phyloP scores from a whole-genome alignment of 495 filamentous ascomycete species.

The Acidomyces sp. region DNA sequence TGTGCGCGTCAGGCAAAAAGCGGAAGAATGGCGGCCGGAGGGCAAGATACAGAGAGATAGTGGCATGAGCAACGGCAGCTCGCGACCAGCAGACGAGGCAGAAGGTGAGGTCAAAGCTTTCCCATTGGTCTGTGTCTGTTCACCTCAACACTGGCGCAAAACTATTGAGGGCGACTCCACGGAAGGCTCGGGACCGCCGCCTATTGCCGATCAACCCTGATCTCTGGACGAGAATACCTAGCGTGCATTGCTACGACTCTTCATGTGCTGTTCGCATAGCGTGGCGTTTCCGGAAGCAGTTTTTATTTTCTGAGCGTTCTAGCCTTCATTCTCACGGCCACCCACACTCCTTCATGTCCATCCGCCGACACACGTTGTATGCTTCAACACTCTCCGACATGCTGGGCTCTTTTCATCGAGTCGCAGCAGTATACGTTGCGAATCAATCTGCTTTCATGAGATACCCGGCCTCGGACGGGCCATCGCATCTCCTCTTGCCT shows the following conservation, averaged over 20 bases:
- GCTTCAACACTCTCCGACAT: too few relatives aligned
- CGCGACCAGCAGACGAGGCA: slow-evolving; percentile 48
- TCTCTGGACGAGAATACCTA: background rate
- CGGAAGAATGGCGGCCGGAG: slow-evolving; percentile 75
- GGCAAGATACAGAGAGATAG: slow-evolving; percentile 75
- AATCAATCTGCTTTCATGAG: too few relatives aligned
- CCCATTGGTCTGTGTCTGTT: slow-evolving; percentile 82
- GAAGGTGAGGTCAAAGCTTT: slow-evolving; percentile 94
- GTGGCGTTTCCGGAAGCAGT: slow-evolving; percentile 2
- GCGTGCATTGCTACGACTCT: slow-evolving; percentile 7
- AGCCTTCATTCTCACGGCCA: background rate
- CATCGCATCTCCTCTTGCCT: too few relatives aligned
- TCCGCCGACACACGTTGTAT: background rate
- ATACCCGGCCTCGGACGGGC: too few relatives aligned
- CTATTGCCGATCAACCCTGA: slow-evolving; percentile 6
- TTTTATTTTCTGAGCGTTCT: background rate
- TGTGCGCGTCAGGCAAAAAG: slow-evolving; percentile 63
- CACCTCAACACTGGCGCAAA: slow-evolving; percentile 93
- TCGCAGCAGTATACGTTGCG: too few relatives aligned
- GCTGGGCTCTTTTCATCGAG: too few relatives aligned
- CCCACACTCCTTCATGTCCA: background rate
- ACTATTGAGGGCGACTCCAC: slow-evolving; percentile 74
- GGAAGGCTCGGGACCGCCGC: slow-evolving; percentile 9
- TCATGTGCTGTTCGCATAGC: slow-evolving; percentile 1
- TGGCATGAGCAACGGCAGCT: slow-evolving; percentile 75